phyloP scores from a whole-genome alignment of 164 flowering plant species.

The Stephania japonica region DNA sequence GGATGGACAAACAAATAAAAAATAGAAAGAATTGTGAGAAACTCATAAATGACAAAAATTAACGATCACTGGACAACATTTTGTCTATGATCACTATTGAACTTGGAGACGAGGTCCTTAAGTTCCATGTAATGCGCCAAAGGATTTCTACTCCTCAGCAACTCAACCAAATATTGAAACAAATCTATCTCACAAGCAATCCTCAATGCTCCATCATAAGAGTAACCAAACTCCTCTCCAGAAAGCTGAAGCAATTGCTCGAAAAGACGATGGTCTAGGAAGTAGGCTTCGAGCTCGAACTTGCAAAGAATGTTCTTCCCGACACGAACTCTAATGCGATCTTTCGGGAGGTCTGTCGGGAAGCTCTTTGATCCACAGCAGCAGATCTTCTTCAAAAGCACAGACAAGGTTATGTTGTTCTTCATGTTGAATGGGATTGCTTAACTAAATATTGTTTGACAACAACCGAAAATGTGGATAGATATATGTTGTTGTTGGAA shows the following conservation, averaged over 20 bases:
- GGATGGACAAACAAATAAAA: too few relatives aligned
- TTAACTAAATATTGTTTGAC: too few relatives aligned
- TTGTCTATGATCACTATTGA: constrained; percentile 1
- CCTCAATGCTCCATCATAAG: constrained; percentile 31
- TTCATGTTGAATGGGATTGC: too few relatives aligned
- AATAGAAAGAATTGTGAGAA: too few relatives aligned
- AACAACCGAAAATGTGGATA: too few relatives aligned
- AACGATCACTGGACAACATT: too few relatives aligned
- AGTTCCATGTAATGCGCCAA: constrained; percentile 32
- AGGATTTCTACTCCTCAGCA: constrained; percentile 26
- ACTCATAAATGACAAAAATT: too few relatives aligned
- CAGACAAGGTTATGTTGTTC: constrained; percentile 3
- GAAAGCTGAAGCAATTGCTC: constrained; percentile 27
- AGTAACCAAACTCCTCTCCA: constrained; percentile 33
- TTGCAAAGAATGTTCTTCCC: constrained; percentile 18
- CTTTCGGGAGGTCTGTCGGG: constrained; percentile 13
- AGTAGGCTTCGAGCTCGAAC: constrained; percentile 30
- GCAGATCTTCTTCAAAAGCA: constrained; percentile 20
- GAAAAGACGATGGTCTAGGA: constrained; percentile 31
- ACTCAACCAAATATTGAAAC: constrained; percentile 22
- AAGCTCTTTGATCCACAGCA: constrained; percentile 25
- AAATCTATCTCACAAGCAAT: constrained; percentile 31
- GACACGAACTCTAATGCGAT: constrained; percentile 26
- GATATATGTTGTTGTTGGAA: too few relatives aligned
- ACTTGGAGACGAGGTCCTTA: constrained; percentile 27